Evolutionary conservation across 208 protist genomes (phyloP).

Genomic region (Acanthamoeba culbertsoni): DNA sequence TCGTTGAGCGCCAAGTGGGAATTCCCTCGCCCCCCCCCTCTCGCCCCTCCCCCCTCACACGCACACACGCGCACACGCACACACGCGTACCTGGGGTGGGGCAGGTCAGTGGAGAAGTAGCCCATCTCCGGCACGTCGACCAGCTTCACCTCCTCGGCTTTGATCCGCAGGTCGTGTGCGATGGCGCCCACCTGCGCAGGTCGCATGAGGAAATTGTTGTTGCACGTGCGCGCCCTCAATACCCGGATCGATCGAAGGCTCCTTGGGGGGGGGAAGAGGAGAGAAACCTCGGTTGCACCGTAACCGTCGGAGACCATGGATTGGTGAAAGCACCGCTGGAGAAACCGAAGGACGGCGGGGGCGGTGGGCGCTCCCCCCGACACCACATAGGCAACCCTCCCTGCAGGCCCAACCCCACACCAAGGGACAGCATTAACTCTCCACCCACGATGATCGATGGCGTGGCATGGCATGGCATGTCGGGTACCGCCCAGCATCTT

Average conservation of each 20-base stretch:
- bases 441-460: not conserved
- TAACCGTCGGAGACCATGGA: constrained; percentile 54
- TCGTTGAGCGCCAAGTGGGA: too few species aligned
- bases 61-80: constrained; percentile 8
- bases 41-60: not conserved
- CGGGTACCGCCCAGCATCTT: not conserved
- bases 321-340: constrained; percentile 58
- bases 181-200: not conserved
- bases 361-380: constrained; percentile 82
- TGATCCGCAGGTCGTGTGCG: not conserved
- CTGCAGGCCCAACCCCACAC: not conserved
- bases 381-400: constrained; percentile 71
- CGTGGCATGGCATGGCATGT: not conserved
- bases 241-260: too few species aligned
- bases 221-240: too few species aligned
- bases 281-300: constrained; percentile 4
- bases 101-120: constrained; percentile 74
- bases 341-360: constrained; percentile 79
- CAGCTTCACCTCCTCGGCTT: constrained; percentile 87
- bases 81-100: constrained; percentile 65
- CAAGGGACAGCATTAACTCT: not conserved
- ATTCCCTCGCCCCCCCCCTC: too few species aligned
- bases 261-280: too few species aligned
- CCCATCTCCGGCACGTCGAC: constrained; percentile 88
- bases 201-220: too few species aligned